Conservation (phyloP, 441 rosid genomes). For the Syzygium malaccense region DNA sequence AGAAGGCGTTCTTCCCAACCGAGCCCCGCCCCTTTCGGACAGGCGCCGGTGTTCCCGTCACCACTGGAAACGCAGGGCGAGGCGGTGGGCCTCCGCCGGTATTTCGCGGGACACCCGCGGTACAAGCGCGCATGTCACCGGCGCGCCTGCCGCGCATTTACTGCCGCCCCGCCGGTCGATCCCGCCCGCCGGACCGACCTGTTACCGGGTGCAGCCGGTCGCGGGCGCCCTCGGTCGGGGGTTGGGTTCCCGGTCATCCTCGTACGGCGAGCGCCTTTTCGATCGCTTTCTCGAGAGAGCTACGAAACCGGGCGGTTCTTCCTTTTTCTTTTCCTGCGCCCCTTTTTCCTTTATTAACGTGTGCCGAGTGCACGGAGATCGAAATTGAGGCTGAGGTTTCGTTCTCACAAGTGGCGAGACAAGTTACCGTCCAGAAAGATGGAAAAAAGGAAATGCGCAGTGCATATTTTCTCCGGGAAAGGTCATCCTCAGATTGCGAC, state of each 20-base stretch:
- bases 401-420: neutral
- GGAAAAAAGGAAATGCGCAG: neutral
- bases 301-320: neutral
- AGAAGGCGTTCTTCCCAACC: neutral
- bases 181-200: neutral
- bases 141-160: slow-evolving; percentile 35
- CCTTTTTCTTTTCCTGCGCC: neutral
- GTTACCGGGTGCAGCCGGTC: slow-evolving; percentile 30
- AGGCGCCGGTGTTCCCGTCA: slow-evolving; percentile 38
- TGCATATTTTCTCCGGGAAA: neutral
- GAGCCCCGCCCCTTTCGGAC: neutral
- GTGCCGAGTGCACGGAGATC: neutral
- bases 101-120: slow-evolving; percentile 43
- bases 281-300: neutral
- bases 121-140: slow-evolving; percentile 30
- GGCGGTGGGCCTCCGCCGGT: slow-evolving; percentile 30
- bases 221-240: neutral
- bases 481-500: neutral
- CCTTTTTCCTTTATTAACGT: neutral
- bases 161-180: slow-evolving; percentile 15
- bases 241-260: neutral
- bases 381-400: neutral
- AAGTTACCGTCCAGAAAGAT: neutral
- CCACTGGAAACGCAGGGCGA: slow-evolving; percentile 31
- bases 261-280: slow-evolving; percentile 7